Percentiles rank a stretch among this genome's conserved stretches.
Conservation (phyloP, 371 early-diverging fungal genomes). For the Smittium mucronatum region DNA sequence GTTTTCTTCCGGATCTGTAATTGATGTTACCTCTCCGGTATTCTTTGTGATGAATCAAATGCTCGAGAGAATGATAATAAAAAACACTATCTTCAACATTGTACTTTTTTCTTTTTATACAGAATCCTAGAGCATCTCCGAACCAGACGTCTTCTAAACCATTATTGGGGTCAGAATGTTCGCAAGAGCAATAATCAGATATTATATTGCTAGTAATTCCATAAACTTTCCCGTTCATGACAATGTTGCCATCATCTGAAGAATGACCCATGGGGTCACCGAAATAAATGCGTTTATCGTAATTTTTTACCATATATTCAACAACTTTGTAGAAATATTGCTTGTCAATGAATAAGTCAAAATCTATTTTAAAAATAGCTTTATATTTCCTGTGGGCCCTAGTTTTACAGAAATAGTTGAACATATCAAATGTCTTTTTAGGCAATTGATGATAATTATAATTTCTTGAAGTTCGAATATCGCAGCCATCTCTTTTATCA, state of each 20-base stretch:
- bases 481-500: background rate
- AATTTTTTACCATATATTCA: background rate
- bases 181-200: background rate
- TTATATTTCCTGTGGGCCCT: background rate
- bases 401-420: background rate
- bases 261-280: background rate
- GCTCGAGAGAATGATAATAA: background rate
- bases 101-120: background rate
- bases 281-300: background rate
- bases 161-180: background rate
- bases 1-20: background rate
- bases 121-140: background rate
- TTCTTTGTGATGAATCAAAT: background rate
- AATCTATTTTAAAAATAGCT: slow-evolving; percentile 1
- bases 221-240: slow-evolving; percentile 9
- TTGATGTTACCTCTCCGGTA: background rate
- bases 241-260: background rate
- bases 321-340: background rate
- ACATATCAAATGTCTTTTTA: slow-evolving; percentile 10
- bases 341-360: slow-evolving; percentile 4
- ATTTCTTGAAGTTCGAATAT: background rate
- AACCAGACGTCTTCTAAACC: slow-evolving; percentile 8
- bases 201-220: slow-evolving; percentile 1
- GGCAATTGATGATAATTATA: background rate
- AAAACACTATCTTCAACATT: background rate